Base-by-base conservation (phyloP, 2,329 filamentous ascomycete species). In the Aspergillus neotritici region DNA sequence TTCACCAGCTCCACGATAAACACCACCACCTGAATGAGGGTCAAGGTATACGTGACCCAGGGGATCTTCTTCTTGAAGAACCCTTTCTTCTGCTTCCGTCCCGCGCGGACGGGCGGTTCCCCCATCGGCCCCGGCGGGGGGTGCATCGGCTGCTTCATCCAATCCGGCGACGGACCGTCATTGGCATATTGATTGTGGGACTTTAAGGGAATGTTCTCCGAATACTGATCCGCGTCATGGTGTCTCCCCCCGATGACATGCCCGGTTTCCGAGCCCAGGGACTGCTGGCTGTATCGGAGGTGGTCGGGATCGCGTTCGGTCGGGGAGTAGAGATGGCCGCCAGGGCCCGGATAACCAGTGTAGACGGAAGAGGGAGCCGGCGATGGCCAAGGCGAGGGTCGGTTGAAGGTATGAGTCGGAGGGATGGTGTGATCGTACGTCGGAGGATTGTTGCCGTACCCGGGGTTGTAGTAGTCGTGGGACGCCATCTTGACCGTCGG, bases 1-100 rank as follows among this genome's bases (percentile, higher is more conserved):
- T 84, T 87, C 37, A 86, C 83, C 49, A 98, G 72, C 69, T 97
- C 88, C 40, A 77, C 88, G 51, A 97, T 86, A 61, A 98, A 98
- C 21, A 97, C 88, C 12, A 75, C 80, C 14, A 93, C 69, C 64
- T 97, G 90, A 10, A 85, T 76, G 25, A 82, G 42, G 3, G 88
- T 87, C 50, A 97, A 78, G 34, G 83, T 67, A 64, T 91, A 97
- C 29, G 89, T 86, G 5, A 95, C 80, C 77, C 86, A 93, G 0
- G 93, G 85, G 33, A 82, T 72, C 57, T 73, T 74, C 44, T 76
- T 77, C 37, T 64, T 72, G 50, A 81, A 80, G 61, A 74, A 78
- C 9, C 77, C 73, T 44, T 73, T 69, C 61, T 71, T 72, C 57
- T 65, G 66, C 41, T 52, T 57, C 54, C 41, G 51, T 50, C 37